Percentiles rank a stretch among this genome's conserved stretches.
Evolutionary conservation across 441 rosid species (phyloP).

Genomic region (Isatis lusitanica): DNA sequence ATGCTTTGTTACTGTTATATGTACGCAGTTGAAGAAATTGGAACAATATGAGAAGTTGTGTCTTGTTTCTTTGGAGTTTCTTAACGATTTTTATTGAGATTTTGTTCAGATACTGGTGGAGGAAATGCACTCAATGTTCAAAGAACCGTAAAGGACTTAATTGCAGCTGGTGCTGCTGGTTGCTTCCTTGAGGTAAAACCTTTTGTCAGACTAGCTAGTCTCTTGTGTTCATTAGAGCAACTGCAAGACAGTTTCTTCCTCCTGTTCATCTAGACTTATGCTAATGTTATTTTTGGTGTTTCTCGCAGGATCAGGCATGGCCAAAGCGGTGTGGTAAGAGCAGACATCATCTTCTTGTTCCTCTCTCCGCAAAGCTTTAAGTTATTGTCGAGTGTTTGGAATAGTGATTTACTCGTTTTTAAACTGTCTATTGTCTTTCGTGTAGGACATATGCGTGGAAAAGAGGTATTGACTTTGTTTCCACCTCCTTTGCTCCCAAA

Average conservation of each 20-base stretch:
- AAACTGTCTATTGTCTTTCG: background rate
- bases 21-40: background rate
- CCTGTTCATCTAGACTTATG: background rate
- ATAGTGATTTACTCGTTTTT: background rate
- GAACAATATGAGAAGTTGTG: background rate
- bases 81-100: background rate
- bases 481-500: slow-evolving; percentile 2
- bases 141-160: slow-evolving; percentile 54
- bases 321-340: slow-evolving; percentile 58
- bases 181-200: slow-evolving; percentile 57
- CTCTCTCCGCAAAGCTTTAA: background rate
- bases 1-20: background rate
- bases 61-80: background rate
- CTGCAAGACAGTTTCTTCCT: background rate
- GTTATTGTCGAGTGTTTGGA: background rate
- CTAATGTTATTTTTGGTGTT: slow-evolving; percentile 2
- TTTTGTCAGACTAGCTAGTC: background rate
- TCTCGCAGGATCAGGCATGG: slow-evolving; percentile 55
- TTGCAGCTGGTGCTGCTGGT: slow-evolving; percentile 59
- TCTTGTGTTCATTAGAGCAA: background rate
- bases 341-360: background rate
- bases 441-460: slow-evolving; percentile 53
- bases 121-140: slow-evolving; percentile 60
- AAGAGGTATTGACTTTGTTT: slow-evolving; percentile 38
- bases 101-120: slow-evolving; percentile 48